phyloP scores from a whole-genome alignment of 148 eudicot genomes.

The Rhododendron vialii region DNA sequence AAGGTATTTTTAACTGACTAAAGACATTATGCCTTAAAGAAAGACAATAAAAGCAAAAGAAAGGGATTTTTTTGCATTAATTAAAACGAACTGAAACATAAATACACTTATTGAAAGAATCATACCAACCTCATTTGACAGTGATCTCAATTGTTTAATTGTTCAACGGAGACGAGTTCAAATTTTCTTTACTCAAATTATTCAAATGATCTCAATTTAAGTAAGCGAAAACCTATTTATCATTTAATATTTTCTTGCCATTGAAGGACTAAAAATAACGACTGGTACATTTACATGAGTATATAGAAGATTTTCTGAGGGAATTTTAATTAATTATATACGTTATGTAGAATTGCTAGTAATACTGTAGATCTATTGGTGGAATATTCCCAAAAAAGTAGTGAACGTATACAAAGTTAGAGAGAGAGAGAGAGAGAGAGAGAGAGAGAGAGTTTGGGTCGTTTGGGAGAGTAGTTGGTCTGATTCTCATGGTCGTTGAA shows the following conservation, averaged over 20 bases:
- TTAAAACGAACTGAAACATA: neutral
- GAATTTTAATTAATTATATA: too few species aligned
- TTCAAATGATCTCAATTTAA: too few species aligned
- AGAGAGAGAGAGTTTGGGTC: neutral
- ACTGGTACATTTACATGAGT: too few species aligned
- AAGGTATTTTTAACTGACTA: neutral
- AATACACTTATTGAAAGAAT: neutral
- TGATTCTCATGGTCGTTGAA: neutral
- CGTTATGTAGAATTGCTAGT: too few species aligned
- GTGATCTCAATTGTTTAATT: neutral
- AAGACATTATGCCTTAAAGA: neutral
- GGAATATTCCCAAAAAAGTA: too few species aligned
- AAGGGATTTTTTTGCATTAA: neutral
- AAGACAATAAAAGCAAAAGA: neutral
- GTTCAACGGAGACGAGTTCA: neutral
- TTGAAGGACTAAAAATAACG: too few species aligned
- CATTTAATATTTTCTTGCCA: too few species aligned
- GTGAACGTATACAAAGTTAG: neutral
- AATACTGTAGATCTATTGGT: too few species aligned
- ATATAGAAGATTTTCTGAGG: too few species aligned
- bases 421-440: neutral
- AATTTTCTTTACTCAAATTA: neutral
- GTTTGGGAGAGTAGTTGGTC: neutral
- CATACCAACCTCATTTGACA: neutral
- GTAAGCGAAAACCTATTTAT: too few species aligned